Percentiles rank a stretch among this genome's conserved stretches.
phyloP scores from a whole-genome alignment of 345 rosid species.

The Reutealis trisperma region DNA sequence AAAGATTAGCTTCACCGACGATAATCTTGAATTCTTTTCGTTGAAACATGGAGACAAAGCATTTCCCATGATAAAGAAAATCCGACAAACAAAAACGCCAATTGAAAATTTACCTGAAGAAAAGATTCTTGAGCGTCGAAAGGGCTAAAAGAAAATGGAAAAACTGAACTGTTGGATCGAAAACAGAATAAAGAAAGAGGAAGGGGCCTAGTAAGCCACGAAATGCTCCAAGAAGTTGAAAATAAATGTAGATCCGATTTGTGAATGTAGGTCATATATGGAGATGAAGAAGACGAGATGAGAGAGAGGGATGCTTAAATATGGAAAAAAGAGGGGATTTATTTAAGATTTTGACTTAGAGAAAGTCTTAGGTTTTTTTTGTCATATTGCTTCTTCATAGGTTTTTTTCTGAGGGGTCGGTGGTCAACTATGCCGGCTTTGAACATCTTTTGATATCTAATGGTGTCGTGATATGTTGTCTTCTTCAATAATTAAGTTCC shows the following conservation, averaged over 20 bases:
- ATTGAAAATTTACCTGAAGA: too few relatives aligned
- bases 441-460: constrained; percentile 8
- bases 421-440: constrained; percentile 69
- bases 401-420: constrained; percentile 27
- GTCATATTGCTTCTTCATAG: not conserved
- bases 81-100: too few relatives aligned
- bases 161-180: too few relatives aligned
- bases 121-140: too few relatives aligned
- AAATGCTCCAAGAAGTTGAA: too few relatives aligned
- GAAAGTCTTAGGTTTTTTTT: constrained; percentile 28
- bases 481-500: not conserved
- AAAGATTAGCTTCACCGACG: constrained; percentile 50
- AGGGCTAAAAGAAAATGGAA: too few relatives aligned
- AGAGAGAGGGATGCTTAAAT: constrained; percentile 20
- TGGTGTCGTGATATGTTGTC: not conserved
- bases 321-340: constrained; percentile 3
- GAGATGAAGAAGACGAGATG: not conserved
- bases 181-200: too few relatives aligned
- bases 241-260: too few relatives aligned
- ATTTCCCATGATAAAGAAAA: constrained; percentile 43
- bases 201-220: too few relatives aligned
- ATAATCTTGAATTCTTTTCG: not conserved
- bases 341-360: constrained; percentile 25
- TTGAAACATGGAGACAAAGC: constrained; percentile 43
- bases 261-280: not conserved